Conservation (phyloP, 371 early-diverging fungal genomes). For the Polyrhizophydium stewartii region DNA sequence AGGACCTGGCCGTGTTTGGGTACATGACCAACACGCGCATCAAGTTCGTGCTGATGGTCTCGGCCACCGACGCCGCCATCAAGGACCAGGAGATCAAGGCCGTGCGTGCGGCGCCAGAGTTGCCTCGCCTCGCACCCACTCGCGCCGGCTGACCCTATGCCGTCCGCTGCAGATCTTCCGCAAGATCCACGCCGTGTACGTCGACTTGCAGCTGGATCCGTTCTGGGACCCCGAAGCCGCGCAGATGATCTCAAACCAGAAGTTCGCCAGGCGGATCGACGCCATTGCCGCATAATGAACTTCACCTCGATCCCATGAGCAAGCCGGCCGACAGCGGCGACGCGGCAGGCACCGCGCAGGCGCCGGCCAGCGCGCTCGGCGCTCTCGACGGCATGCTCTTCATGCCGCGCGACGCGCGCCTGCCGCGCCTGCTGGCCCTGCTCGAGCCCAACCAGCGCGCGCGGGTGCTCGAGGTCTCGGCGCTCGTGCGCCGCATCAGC, state of each 20-base stretch:
- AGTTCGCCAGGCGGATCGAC: neutral
- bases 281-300: neutral
- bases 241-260: neutral
- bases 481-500: too few species aligned
- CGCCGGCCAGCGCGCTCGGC: too few species aligned
- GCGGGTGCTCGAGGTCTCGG: too few species aligned
- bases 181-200: conserved; percentile 74
- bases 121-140: neutral
- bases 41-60: conserved; percentile 72
- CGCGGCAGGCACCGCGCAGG: too few species aligned
- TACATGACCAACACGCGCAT: conserved; percentile 83
- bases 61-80: conserved; percentile 69
- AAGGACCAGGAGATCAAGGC: conserved; percentile 75
- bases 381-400: too few species aligned
- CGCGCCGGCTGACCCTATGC: neutral
- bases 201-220: conserved; percentile 74
- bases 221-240: conserved; percentile 48
- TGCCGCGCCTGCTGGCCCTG: too few species aligned
- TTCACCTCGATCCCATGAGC: too few species aligned
- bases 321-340: too few species aligned
- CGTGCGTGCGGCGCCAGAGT: conserved; percentile 42
- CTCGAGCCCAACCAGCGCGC: too few species aligned
- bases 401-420: too few species aligned
- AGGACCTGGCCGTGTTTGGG: conserved; percentile 84
- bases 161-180: conserved; percentile 64